Evolutionary conservation across 2,329 filamentous ascomycete species (phyloP).

Genomic region (Colletotrichum scovillei): DNA sequence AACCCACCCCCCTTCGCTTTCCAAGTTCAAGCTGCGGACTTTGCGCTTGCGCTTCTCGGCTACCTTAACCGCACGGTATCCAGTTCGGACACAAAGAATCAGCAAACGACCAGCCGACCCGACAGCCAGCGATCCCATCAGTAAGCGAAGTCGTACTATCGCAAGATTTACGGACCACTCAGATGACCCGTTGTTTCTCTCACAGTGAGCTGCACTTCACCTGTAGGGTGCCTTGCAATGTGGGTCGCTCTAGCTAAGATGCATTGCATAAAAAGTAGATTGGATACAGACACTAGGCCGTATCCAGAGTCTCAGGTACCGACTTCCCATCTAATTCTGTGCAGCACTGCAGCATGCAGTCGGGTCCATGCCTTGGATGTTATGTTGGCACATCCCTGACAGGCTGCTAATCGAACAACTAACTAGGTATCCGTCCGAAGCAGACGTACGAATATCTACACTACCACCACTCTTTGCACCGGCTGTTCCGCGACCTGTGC

Average conservation of each 20-base stretch:
- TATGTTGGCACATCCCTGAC: not conserved
- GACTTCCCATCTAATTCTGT: not conserved
- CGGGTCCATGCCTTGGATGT: not conserved
- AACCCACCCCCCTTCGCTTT: not conserved
- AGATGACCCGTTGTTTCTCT: not conserved
- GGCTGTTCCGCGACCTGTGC: constrained; percentile 7
- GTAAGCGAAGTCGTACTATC: not conserved
- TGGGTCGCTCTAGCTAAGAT: not conserved
- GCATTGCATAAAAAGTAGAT: constrained; percentile 21
- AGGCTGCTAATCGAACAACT: not conserved
- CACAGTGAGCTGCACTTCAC: not conserved
- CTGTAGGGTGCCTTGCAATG: constrained; percentile 6
- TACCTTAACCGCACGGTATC: not conserved
- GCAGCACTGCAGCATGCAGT: not conserved
- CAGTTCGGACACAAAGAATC: not conserved
- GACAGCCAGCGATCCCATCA: not conserved
- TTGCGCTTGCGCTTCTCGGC: not conserved
- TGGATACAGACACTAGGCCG: constrained; percentile 18
- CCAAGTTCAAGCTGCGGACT: not conserved
- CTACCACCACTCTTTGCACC: not conserved
- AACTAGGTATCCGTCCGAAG: too few relatives aligned
- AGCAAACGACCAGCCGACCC: not conserved
- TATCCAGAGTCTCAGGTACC: not conserved
- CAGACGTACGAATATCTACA: too few relatives aligned
- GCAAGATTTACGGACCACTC: not conserved